Conservation (phyloP, 495 filamentous ascomycete genomes). For the Penicillium bialowiezense region DNA sequence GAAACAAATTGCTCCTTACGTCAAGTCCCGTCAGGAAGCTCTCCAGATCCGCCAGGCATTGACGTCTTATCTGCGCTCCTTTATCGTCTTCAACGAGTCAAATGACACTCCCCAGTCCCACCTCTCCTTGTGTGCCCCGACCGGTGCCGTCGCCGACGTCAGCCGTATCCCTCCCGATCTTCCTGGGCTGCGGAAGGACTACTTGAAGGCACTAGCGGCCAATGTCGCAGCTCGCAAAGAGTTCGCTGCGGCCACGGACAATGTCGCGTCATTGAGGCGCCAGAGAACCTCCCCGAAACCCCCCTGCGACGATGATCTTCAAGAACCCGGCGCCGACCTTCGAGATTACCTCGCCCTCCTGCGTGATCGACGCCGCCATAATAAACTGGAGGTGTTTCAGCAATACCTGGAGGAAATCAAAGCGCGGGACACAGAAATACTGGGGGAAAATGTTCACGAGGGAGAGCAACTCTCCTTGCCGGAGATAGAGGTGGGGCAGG, state of each 20-base stretch:
- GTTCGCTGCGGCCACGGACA: slow-evolving; percentile 35
- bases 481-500: slow-evolving; percentile 19
- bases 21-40: slow-evolving; percentile 43
- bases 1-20: slow-evolving; percentile 43
- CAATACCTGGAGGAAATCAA: slow-evolving; percentile 40
- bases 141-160: slow-evolving; percentile 33
- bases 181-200: slow-evolving; percentile 45
- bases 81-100: slow-evolving; percentile 33
- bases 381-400: slow-evolving; percentile 53
- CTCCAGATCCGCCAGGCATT: slow-evolving; percentile 45
- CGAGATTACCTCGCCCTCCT: slow-evolving; percentile 53
- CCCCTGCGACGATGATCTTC: slow-evolving; percentile 20
- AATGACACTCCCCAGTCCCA: slow-evolving; percentile 28
- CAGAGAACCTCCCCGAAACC: slow-evolving; percentile 10
- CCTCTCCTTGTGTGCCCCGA: slow-evolving; percentile 36
- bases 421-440: slow-evolving; percentile 39
- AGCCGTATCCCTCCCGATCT: slow-evolving; percentile 38
- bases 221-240: slow-evolving; percentile 54
- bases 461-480: slow-evolving; percentile 45
- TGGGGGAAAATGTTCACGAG: slow-evolving; percentile 44
- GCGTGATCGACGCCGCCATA: slow-evolving; percentile 52
- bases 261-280: slow-evolving; percentile 19
- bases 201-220: slow-evolving; percentile 56
- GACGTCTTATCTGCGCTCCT: slow-evolving; percentile 41
- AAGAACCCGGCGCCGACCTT: slow-evolving; percentile 34